Evolutionary conservation across 495 filamentous ascomycete species (phyloP).

Genomic region (Cryomyces minteri): DNA sequence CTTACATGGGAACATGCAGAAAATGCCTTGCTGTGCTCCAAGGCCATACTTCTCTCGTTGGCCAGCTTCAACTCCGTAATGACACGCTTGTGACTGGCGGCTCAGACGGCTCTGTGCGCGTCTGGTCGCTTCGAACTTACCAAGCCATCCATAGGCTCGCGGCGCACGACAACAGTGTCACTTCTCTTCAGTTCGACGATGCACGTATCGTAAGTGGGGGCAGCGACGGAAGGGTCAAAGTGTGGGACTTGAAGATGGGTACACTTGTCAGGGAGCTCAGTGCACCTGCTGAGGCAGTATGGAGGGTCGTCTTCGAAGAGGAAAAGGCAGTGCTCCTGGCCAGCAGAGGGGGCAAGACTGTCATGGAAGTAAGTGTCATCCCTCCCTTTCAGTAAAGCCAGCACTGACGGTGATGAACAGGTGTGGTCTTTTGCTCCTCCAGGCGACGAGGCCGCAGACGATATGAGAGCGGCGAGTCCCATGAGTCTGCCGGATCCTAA

Average conservation of each 20-base stretch:
- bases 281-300: conserved; percentile 79
- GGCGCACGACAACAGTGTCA: conserved; percentile 97
- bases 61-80: conserved; percentile 90
- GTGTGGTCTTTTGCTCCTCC: conserved; percentile 87
- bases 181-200: conserved; percentile 91
- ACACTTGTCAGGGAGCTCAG: conserved; percentile 81
- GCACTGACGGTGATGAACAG: conserved; percentile 24
- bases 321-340: conserved; percentile 97
- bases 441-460: conserved; percentile 23
- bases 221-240: conserved; percentile 88
- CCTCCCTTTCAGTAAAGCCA: background rate
- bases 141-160: conserved; percentile 82
- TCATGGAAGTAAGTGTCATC: conserved; percentile 71
- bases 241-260: conserved; percentile 89
- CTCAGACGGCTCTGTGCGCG: conserved; percentile 84
- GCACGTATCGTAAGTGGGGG: conserved; percentile 86
- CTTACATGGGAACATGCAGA: conserved; percentile 16
- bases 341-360: conserved; percentile 57
- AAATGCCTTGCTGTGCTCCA: conserved; percentile 84
- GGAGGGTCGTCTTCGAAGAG: conserved; percentile 94
- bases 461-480: background rate
- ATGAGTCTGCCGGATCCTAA: conserved; percentile 1
- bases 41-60: conserved; percentile 90
- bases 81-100: conserved; percentile 92
- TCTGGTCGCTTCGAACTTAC: conserved; percentile 84